Conservation (phyloP, 2,329 filamentous ascomycete species). For the Alternaria atra region DNA sequence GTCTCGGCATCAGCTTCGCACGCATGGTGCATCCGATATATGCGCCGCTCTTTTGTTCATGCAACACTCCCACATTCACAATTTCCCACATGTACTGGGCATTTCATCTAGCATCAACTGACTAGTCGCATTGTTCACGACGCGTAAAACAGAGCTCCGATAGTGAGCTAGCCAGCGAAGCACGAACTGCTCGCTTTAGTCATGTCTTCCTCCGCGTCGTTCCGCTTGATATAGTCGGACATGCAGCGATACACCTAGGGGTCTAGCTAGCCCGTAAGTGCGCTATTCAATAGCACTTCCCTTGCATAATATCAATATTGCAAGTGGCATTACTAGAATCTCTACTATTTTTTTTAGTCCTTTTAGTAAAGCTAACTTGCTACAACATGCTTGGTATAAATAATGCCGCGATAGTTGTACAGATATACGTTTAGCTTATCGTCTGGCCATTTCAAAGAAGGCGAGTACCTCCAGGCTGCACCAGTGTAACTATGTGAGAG, state of each 20-base stretch:
- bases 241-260: too few relatives aligned
- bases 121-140: not conserved
- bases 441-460: too few relatives aligned
- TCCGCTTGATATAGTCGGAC: not conserved
- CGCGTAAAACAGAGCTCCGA: not conserved
- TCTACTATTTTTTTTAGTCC: too few relatives aligned
- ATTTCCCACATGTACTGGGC: not conserved
- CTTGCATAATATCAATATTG: not conserved
- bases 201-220: not conserved
- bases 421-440: too few relatives aligned
- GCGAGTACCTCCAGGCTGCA: too few relatives aligned
- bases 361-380: too few relatives aligned
- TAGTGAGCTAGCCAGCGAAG: not conserved
- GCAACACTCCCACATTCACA: not conserved
- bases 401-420: too few relatives aligned
- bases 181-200: not conserved
- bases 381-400: too few relatives aligned
- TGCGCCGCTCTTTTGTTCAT: not conserved
- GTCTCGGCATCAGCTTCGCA: not conserved
- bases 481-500: too few relatives aligned
- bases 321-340: too few relatives aligned
- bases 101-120: not conserved
- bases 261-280: too few relatives aligned
- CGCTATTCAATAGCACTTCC: not conserved
- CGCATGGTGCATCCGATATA: not conserved